phyloP scores from a whole-genome alignment of 192 early-diverging fungal species.

The Coemansia sp. region DNA sequence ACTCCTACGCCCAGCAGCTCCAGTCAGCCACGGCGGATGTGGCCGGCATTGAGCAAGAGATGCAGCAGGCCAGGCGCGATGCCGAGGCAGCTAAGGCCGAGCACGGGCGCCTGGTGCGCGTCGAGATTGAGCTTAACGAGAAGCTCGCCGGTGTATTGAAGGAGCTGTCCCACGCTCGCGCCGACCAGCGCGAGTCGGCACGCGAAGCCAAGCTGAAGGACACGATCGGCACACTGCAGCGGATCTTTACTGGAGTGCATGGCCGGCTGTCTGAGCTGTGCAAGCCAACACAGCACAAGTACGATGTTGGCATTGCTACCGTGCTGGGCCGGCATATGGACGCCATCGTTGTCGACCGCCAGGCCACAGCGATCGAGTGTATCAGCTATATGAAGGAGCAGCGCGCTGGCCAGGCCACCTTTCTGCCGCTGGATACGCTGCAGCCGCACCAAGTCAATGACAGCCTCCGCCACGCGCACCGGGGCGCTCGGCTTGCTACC shows the following conservation, averaged over 20 bases:
- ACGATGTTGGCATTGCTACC: slow-evolving; percentile 82
- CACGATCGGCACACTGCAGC: slow-evolving; percentile 76
- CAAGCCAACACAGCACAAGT: slow-evolving; percentile 91
- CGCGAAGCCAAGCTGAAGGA: slow-evolving; percentile 79
- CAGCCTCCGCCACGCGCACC: slow-evolving; percentile 72
- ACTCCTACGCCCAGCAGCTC: slow-evolving; percentile 45
- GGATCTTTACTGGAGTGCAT: slow-evolving; percentile 87
- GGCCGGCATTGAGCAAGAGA: slow-evolving; percentile 31
- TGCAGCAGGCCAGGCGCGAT: slow-evolving; percentile 62
- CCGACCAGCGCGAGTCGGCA: slow-evolving; percentile 84
- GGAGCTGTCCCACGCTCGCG: slow-evolving; percentile 78
- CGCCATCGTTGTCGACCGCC: slow-evolving; percentile 91
- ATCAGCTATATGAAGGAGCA: slow-evolving; percentile 94
- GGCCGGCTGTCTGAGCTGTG: slow-evolving; percentile 91
- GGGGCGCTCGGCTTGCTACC: slow-evolving; percentile 89
- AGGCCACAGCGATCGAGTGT: slow-evolving; percentile 94
- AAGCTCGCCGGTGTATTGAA: slow-evolving; percentile 78
- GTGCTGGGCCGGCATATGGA: slow-evolving; percentile 93
- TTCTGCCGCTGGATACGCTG: slow-evolving; percentile 91
- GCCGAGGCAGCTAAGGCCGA: slow-evolving; percentile 66
- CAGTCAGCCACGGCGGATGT: slow-evolving; percentile 33
- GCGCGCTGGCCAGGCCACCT: slow-evolving; percentile 88
- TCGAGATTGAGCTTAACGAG: slow-evolving; percentile 76
- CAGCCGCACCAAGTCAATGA: slow-evolving; percentile 76
- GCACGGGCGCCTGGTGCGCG: slow-evolving; percentile 64